Evolutionary conservation across 257 asterid species (phyloP), one percentile per base, ranked within the genome.

Genomic region (Ophiorrhiza pumila): DNA sequence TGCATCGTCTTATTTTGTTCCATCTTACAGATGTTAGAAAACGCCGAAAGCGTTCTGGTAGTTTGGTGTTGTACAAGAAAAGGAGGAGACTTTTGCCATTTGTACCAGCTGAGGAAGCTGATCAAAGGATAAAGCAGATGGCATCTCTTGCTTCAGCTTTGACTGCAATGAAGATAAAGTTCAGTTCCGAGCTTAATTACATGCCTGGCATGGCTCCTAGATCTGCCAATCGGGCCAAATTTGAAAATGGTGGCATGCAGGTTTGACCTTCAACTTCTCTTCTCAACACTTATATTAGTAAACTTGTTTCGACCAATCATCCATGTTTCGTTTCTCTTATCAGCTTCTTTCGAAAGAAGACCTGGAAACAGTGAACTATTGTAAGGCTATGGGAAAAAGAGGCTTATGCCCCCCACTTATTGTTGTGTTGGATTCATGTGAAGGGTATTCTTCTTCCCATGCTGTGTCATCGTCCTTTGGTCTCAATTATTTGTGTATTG

Each of bases 211-310:
- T 90, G 96, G 97, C 97, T 68, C 85, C 90, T 62, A 81, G 80
- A 83, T 79, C 89, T 45, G 88, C 98, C 79, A 92, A 92, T 77
- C 87, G 53, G 75, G 87, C 97, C 27, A 58, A 64, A 52, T 75
- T 80, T 79, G 98, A 92, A 83, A 84, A 85, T 25, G 96, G 91
- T 62, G 98, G 96, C 81, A 92, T 92, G 96, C 98, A 92, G 96
- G 98, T 92, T 75, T 64, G 70, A 58, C 69, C 52, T 64, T 52
- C 32, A 72, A 65, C 59, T 71, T 52, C 70, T 65, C 57, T 64
- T 46, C 41, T 37, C 65, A 42, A 10, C 5, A 35, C 37, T 45
- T 55, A 42, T 8, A 22, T 14, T 35, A 34, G 7, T 12, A 31
- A 43, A 23, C 23, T 41, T 62, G 71, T 52, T 60, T 65, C 18